Base-by-base conservation (phyloP, 345 rosid species). In the Mallotus nudiflorus region DNA sequence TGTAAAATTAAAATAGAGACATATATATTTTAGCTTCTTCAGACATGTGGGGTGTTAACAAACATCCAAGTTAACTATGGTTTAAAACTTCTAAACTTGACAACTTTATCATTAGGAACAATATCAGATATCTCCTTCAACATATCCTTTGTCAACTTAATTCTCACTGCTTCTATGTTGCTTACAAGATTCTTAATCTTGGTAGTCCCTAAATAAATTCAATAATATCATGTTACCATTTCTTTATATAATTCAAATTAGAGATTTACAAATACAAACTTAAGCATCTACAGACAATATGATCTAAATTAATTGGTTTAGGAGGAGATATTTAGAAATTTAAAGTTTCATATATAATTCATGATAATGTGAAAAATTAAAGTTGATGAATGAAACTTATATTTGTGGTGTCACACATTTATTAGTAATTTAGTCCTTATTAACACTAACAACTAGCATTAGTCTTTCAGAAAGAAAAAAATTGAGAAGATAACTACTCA, bases 161-260 rank as follows among this genome's bases (percentile, higher is more conserved):
- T 44, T n/a, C 37, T 53, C 51, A 65, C 22, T n/a, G 78, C 66
- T 29, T 55, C 62, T 14, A 69, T 69, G 22, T 73, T 78, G 44
- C 62, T 46, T 0, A 57, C 53, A 2, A 73, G 57, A 61, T 78
- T 73, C 37, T 65, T 70, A 9, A 73, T 68, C 74, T 73, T 78
- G 0, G 81, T 78, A 46, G 81, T 77, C 15, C 81, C 81, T 73
- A 18, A 50, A 16, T 13, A 51, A 5, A 10, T 53, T 53, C 29
- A 24, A 53, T 14, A 22, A 53, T 14, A 11, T 33, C 37, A 33
- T 33, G 6, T 48, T 48, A 22, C 29, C 14, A 13, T 53, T 53
- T 7, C 56, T 51, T n/a, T n/a, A n/a, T n/a, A 3, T 9, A 51
- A 10, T 63, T 56, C 61, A 49, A 42, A 62, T 49, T 5, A 63